Evolutionary conservation across 2,329 filamentous ascomycete species (phyloP).

Genomic region (Microdochium nivale): DNA sequence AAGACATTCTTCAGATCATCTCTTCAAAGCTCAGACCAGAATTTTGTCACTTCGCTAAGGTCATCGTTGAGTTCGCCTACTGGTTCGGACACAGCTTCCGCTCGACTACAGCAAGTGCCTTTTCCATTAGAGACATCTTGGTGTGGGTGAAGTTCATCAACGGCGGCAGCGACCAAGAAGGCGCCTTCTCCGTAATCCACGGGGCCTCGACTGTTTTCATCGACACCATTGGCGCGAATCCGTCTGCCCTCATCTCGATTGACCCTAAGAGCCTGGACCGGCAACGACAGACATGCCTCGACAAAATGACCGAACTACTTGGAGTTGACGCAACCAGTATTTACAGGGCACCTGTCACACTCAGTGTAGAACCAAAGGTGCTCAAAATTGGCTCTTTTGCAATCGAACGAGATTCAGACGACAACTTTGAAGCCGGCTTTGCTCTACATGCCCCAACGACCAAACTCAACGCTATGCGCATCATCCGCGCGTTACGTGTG

Average conservation of each 20-base stretch:
- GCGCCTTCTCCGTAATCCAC: constrained; percentile 52
- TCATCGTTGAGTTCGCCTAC: constrained; percentile 78
- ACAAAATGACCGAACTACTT: constrained; percentile 61
- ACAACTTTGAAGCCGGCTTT: constrained; percentile 50
- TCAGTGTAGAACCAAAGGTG: constrained; percentile 42
- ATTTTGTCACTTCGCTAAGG: constrained; percentile 48
- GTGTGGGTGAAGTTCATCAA: constrained; percentile 94
- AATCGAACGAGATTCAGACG: constrained; percentile 43
- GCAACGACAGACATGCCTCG: constrained; percentile 66
- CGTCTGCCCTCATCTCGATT: constrained; percentile 74
- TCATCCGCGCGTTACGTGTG: constrained; percentile 81
- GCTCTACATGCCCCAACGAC: constrained; percentile 88
- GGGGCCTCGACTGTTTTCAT: constrained; percentile 94
- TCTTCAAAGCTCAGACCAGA: constrained; percentile 57
- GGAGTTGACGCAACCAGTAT: constrained; percentile 50
- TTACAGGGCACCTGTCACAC: constrained; percentile 55
- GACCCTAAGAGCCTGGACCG: constrained; percentile 59
- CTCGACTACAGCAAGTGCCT: constrained; percentile 62
- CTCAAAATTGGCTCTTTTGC: constrained; percentile 70
- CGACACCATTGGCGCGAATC: constrained; percentile 90
- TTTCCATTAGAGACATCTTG: constrained; percentile 87
- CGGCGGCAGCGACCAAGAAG: constrained; percentile 39
- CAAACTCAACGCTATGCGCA: constrained; percentile 79
- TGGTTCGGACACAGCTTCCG: constrained; percentile 88
- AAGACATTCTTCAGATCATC: constrained; percentile 85